Percentiles rank a stretch among this genome's conserved stretches.
phyloP scores from a whole-genome alignment of 768 basidiomycete genomes.

The Pholiota conissans region DNA sequence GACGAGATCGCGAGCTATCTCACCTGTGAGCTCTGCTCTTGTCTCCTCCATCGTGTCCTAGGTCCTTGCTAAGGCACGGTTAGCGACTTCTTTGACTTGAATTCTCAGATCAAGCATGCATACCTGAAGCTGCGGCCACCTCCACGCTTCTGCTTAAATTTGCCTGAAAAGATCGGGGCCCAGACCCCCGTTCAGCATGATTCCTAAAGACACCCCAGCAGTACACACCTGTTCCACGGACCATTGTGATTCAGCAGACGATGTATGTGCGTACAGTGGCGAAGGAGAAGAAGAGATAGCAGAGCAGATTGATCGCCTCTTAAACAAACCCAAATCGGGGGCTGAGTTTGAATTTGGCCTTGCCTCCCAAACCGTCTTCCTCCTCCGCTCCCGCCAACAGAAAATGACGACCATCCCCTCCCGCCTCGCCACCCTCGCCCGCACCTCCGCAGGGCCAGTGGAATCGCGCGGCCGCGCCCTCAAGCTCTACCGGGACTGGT shows the following conservation, averaged over 20 bases:
- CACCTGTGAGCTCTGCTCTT: conserved; percentile 44
- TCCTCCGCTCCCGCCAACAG: conserved; percentile 4
- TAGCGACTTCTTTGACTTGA: conserved; percentile 9
- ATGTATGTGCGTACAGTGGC: conserved; percentile 2
- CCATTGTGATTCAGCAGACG: conserved; percentile 34
- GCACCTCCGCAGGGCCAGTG: conserved; percentile 51
- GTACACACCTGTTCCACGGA: conserved; percentile 47
- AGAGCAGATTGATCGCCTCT: conserved; percentile 1
- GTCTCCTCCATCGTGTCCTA: conserved; percentile 49
- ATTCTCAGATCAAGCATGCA: conserved; percentile 9
- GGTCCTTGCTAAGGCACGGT: conserved; percentile 48
- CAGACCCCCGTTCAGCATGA: background rate
- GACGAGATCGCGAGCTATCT: conserved; percentile 12
- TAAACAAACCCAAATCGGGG: conserved; percentile 17
- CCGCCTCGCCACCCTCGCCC: conserved; percentile 74
- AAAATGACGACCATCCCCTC: conserved; percentile 80
- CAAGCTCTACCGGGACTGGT: conserved; percentile 90
- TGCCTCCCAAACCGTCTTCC: conserved; percentile 15
- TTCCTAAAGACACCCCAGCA: background rate
- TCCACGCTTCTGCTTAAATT: conserved; percentile 85
- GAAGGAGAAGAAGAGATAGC: conserved; percentile 15
- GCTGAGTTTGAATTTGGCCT: conserved; percentile 26
- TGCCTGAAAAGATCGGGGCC: conserved; percentile 45
- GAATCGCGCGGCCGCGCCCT: conserved; percentile 70
- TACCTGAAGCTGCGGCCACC: conserved; percentile 87